These are phyloP conservation scores for Leishmania braziliensis DNA, from an alignment of 208 protist genomes.

Conservation along the genomic window DNA sequence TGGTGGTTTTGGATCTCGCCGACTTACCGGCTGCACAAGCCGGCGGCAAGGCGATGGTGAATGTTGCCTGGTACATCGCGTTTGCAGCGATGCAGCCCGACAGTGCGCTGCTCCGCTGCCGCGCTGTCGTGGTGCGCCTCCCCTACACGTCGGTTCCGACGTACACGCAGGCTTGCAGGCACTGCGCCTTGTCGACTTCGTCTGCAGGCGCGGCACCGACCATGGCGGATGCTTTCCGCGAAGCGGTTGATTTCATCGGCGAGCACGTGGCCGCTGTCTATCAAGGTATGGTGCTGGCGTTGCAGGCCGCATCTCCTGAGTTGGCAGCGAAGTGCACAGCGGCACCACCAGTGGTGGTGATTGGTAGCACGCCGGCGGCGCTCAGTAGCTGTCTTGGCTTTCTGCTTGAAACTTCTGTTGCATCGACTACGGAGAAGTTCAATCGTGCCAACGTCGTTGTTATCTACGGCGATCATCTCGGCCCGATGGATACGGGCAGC, in stretches of 20 bases:
- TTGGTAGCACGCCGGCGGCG: constrained; percentile 21
- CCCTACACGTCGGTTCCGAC: constrained; percentile 50
- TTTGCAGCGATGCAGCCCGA: constrained; percentile 54
- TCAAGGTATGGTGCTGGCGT: constrained; percentile 23
- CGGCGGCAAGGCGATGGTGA: constrained; percentile 24
- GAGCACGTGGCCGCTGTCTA: constrained; percentile 52
- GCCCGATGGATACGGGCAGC: background rate
- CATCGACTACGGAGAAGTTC: background rate
- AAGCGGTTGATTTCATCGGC: constrained; percentile 60
- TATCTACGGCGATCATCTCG: constrained; percentile 48
- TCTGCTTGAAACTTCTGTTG: background rate
- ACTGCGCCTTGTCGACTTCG: background rate
- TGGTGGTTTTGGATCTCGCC: constrained; percentile 68
- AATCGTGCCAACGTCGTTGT: constrained; percentile 27
- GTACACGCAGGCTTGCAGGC: constrained; percentile 6
- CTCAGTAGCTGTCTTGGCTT: constrained; percentile 16
- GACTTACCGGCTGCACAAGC: constrained; percentile 34
- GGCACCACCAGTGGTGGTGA: constrained; percentile 29
- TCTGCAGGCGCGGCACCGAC: constrained; percentile 11
- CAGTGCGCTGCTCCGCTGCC: constrained; percentile 30
- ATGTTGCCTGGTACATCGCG: constrained; percentile 66
- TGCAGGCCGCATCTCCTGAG: constrained; percentile 7
- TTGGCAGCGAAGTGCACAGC: background rate
- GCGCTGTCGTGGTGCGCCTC: constrained; percentile 59
- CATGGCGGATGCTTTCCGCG: constrained; percentile 26